These are phyloP conservation scores for Quercus phellos DNA, from an alignment of 331 rosid genomes.

Conservation along the genomic window DNA sequence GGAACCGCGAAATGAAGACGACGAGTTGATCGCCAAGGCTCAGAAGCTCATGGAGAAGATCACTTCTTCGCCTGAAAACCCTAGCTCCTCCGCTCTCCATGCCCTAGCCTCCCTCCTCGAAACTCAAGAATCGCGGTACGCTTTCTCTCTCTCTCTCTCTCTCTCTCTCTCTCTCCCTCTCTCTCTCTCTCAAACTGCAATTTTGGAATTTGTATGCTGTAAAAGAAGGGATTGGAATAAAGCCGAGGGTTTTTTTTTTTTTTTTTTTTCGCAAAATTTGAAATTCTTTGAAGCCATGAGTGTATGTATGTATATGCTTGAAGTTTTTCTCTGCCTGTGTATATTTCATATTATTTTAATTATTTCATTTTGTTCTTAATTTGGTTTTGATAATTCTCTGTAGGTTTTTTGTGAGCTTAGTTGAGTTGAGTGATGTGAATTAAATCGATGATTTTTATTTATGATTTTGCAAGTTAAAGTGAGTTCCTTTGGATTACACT, in stretches of 20 bases:
- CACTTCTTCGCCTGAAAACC: constrained; percentile 69
- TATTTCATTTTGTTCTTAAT: neutral
- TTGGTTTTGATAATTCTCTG: neutral
- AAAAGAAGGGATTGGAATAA: too few species aligned
- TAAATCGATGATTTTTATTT: neutral
- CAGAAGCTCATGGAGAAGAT: constrained; percentile 80
- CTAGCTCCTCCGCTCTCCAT: constrained; percentile 66
- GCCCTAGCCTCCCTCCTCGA: constrained; percentile 89
- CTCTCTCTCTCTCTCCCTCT: too few species aligned
- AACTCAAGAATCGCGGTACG: constrained; percentile 67
- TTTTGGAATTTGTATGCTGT: too few species aligned
- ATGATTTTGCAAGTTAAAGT: neutral
- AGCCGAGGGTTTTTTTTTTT: neutral
- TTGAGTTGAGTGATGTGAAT: neutral
- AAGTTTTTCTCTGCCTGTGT: neutral
- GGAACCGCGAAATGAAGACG: constrained; percentile 70
- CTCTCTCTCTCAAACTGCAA: too few species aligned
- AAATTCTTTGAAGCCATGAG: too few species aligned
- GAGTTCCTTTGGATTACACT: neutral
- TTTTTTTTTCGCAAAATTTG: neutral
- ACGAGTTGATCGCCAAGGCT: constrained; percentile 65
- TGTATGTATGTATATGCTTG: neutral
- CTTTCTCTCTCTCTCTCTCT: neutral
- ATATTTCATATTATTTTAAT: neutral
- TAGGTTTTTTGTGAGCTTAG: neutral